Base-by-base conservation (phyloP, 2,329 filamentous ascomycete species). In the Ophiostoma perfectum region DNA sequence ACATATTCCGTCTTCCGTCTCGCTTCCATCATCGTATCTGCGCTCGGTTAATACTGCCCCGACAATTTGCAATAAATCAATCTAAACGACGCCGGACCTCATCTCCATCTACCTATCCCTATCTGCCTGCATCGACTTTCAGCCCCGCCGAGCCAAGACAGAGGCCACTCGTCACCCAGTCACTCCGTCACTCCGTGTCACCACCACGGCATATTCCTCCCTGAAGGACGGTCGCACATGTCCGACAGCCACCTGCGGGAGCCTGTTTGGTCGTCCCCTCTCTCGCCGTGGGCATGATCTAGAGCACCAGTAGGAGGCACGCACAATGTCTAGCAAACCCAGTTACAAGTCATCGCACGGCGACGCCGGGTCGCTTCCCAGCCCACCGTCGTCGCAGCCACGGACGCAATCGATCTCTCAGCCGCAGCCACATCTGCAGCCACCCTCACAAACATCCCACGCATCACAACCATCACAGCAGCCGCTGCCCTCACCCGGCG, bases 161-260 rank as follows among this genome's bases (percentile, higher is more conserved):
- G 55, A 36, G 55, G 27, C 27, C 27, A 60, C 14, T 18, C 27
- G 27, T 27, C 27, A 27, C 27, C 27, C 27, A 27, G 27, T 27
- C 27, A 27, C 27, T 27, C 55, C 36, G 55, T 11, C 55, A 27
- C 55, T 60, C 49, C 27, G 55, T 60, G 55, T 60, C 55, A 60
- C 55, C 55, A 60, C 9, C 55, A 60, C 55, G 55, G 55, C 55
- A 60, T 60, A n/a, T 38, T 12, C n/a, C n/a, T n/a, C 55, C 55
- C 27, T 55, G 12, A 36, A 55, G 49, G n/a, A 18, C 27, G 27
- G 55, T 60, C 18, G 55, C 55, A 60, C 55, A 60, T 60, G 55
- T 60, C 55, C 49, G 5, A 55, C 55, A 38, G 55, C 55, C 55
- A 60, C 55, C 55, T 27, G 6, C 11, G 55, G 55, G 27, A 60